Percentiles rank a stretch among this genome's conserved stretches.
Conservation (phyloP, 2,329 filamentous ascomycete genomes). For the Paraphoma sp. region DNA sequence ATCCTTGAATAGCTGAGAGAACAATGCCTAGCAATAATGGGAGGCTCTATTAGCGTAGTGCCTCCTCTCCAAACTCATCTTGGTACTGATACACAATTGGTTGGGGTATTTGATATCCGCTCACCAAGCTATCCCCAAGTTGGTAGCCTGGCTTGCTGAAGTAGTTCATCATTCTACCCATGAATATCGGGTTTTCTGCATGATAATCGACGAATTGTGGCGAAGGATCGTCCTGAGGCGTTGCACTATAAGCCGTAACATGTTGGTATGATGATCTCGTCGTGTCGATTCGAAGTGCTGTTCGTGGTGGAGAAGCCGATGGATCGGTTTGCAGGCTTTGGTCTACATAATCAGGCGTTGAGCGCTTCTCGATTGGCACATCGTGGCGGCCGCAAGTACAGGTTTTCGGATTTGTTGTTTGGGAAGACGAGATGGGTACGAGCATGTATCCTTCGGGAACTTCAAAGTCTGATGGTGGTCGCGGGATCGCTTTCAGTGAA, state of each 20-base stretch:
- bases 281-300: slow-evolving; percentile 21
- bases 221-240: slow-evolving; percentile 19
- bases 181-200: slow-evolving; percentile 26
- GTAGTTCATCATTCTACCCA: slow-evolving; percentile 42
- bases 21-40: not conserved
- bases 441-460: not conserved
- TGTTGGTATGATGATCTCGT: slow-evolving; percentile 6
- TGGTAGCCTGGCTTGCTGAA: slow-evolving; percentile 43
- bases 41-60: not conserved
- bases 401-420: not conserved
- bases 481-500: not conserved
- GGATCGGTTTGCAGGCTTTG: slow-evolving; percentile 34
- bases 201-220: slow-evolving; percentile 18
- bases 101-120: slow-evolving; percentile 26
- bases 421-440: not conserved
- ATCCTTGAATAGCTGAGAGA: not conserved
- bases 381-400: slow-evolving; percentile 25
- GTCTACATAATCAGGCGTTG: slow-evolving; percentile 23
- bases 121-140: slow-evolving; percentile 38
- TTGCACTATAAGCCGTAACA: slow-evolving; percentile 14
- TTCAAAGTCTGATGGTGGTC: not conserved
- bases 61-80: slow-evolving; percentile 29
- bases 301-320: slow-evolving; percentile 6
- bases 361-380: not conserved
- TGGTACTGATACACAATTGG: slow-evolving; percentile 18